A percentile compares a stretch with the other conserved stretches of the same genome.
These are phyloP conservation scores for Aurifilum marmelostoma DNA, from an alignment of 2,329 filamentous ascomycete genomes.

Conservation along the genomic window DNA sequence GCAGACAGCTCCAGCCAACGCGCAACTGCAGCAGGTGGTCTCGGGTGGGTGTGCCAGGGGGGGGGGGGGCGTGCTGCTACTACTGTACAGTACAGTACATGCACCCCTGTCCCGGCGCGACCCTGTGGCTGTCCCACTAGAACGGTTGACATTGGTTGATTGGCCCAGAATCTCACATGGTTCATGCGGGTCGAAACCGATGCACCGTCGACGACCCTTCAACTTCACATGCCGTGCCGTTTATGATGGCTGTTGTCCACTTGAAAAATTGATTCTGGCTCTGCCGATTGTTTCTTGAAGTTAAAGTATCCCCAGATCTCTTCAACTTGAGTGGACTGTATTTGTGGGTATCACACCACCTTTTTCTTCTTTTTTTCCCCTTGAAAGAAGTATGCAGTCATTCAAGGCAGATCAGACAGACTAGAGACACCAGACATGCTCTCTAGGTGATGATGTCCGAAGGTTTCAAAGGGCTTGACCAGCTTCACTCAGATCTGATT, in stretches of 20 bases:
- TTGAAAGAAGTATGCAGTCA: background rate
- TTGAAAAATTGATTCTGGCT: background rate
- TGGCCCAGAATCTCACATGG: conserved; percentile 17
- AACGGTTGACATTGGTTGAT: conserved; percentile 19
- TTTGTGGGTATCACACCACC: background rate
- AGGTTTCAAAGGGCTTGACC: background rate
- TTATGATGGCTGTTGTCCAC: background rate
- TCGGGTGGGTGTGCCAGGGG: too few relatives aligned
- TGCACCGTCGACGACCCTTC: background rate
- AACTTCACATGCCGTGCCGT: conserved; percentile 13
- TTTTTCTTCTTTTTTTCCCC: background rate
- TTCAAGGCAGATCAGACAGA: background rate
- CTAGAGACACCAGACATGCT: background rate
- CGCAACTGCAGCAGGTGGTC: conserved; percentile 9
- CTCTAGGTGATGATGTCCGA: background rate
- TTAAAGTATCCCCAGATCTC: background rate
- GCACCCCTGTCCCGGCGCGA: background rate
- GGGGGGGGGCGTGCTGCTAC: too few relatives aligned
- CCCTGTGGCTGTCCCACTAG: background rate
- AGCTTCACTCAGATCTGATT: background rate
- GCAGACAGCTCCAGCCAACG: conserved; percentile 1
- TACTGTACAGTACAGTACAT: too few relatives aligned
- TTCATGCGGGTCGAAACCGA: background rate
- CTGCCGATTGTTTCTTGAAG: background rate
- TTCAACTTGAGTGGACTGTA: background rate